Evolutionary conservation across 352 stramenopile species (phyloP).

Genomic region (Pythium pyrilobum): DNA sequence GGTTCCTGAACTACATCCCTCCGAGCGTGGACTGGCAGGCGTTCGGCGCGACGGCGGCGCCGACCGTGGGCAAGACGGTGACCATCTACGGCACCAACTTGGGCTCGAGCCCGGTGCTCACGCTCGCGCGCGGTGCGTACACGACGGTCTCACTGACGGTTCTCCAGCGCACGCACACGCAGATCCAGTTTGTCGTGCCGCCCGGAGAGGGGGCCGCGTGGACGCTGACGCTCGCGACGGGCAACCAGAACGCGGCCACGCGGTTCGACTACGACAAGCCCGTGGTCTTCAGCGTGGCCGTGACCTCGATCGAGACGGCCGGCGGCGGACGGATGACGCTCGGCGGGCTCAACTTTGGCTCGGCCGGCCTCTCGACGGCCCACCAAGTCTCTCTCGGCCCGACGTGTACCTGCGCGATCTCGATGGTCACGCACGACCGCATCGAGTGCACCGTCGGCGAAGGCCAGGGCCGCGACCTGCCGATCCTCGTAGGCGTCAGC

Average conservation of each 20-base stretch:
- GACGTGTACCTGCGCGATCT: conserved; percentile 23
- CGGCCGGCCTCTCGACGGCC: conserved; percentile 23
- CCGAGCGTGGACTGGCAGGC: conserved; percentile 34
- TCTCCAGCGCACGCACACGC: conserved; percentile 22
- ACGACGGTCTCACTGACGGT: conserved; percentile 17
- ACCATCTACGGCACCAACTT: conserved; percentile 45
- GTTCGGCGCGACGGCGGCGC: conserved; percentile 22
- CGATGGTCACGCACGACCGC: conserved; percentile 23
- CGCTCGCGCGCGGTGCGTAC: conserved; percentile 5
- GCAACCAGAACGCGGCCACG: conserved; percentile 34
- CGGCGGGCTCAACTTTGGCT: conserved; percentile 44
- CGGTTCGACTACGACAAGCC: conserved; percentile 51
- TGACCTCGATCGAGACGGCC: conserved; percentile 30
- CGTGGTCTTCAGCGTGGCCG: conserved; percentile 28
- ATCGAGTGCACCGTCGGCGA: conserved; percentile 34
- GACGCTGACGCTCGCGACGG: conserved; percentile 28
- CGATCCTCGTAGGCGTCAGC: conserved; percentile 34
- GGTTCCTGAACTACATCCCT: conserved; percentile 49
- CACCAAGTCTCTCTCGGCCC: conserved; percentile 30
- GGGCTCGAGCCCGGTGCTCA: conserved; percentile 37
- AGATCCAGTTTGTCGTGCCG: conserved; percentile 38
- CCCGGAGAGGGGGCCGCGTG: conserved; percentile 37
- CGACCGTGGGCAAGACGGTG: conserved; percentile 41
- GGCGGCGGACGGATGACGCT: conserved; percentile 45
- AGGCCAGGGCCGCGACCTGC: conserved; percentile 34